Evolutionary conservation across 2,329 filamentous ascomycete genomes (phyloP).

Genomic region (Curvularia sp.): DNA sequence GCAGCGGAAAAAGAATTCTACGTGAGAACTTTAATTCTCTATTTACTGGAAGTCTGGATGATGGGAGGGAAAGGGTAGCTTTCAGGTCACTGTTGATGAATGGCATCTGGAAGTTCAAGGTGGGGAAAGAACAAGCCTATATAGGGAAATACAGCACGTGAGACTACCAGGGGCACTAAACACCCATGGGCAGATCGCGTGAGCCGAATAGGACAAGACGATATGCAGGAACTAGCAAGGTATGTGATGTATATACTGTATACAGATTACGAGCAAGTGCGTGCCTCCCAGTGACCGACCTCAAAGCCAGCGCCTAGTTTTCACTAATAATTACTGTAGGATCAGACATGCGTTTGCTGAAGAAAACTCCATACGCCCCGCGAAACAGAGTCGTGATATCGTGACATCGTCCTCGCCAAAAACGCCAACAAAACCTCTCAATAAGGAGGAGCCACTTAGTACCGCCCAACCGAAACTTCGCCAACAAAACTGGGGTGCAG

Average conservation of each 20-base stretch:
- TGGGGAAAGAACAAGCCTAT: background rate
- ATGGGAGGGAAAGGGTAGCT: background rate
- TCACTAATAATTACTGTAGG: background rate
- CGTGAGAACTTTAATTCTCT: too few relatives aligned
- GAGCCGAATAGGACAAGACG: background rate
- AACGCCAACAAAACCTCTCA: constrained; percentile 8
- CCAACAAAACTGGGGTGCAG: constrained; percentile 33
- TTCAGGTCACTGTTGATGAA: background rate
- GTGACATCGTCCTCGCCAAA: constrained; percentile 7
- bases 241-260: background rate
- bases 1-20: background rate
- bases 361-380: constrained; percentile 12
- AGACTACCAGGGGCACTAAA: background rate
- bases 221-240: background rate
- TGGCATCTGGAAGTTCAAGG: background rate
- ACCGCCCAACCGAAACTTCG: constrained; percentile 28
- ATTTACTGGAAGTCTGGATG: background rate
- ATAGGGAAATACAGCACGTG: background rate
- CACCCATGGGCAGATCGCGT: background rate
- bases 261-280: background rate
- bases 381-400: constrained; percentile 1
- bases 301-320: background rate
- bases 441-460: constrained; percentile 8
- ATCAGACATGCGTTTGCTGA: constrained; percentile 1
- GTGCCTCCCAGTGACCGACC: background rate